phyloP scores from a whole-genome alignment of 179 eudicot genomes.

The Monotropa hypopitys region DNA sequence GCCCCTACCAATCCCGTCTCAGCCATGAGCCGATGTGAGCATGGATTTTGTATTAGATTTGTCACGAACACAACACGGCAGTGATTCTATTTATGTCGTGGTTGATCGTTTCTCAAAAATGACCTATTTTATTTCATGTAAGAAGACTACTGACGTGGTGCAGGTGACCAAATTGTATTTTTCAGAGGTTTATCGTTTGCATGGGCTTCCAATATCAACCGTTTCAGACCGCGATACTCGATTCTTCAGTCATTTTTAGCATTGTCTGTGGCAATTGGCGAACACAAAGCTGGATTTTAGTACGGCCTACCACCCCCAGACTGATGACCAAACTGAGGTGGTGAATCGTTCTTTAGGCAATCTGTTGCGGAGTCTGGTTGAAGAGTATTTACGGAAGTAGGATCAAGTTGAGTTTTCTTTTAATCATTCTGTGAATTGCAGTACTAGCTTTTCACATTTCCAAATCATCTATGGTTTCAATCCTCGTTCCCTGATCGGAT shows the following conservation, averaged over 20 bases:
- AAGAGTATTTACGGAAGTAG: not conserved
- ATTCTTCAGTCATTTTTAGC: not conserved
- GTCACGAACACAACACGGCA: not conserved
- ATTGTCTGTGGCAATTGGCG: not conserved
- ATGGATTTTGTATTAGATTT: constrained; percentile 9
- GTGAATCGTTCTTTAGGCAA: not conserved
- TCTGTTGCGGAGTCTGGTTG: not conserved
- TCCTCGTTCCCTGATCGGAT: too few relatives aligned
- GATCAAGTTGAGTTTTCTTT: not conserved
- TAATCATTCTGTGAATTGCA: not conserved
- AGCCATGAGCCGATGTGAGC: not conserved
- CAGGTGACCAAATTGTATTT: not conserved
- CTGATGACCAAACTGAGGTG: not conserved
- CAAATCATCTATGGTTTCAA: too few relatives aligned
- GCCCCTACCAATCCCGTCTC: not conserved
- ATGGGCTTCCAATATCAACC: not conserved
- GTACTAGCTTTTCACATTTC: not conserved
- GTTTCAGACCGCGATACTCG: not conserved
- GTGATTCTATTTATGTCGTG: not conserved
- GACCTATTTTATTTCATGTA: constrained; percentile 2
- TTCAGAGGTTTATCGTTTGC: not conserved
- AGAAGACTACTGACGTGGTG: not conserved
- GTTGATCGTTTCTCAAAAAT: constrained; percentile 8
- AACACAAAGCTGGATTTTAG: not conserved
- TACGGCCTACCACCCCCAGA: not conserved